These are phyloP conservation scores for Trichocladium uniseriatum DNA, from an alignment of 495 filamentous ascomycete genomes.

Conservation along the genomic window DNA sequence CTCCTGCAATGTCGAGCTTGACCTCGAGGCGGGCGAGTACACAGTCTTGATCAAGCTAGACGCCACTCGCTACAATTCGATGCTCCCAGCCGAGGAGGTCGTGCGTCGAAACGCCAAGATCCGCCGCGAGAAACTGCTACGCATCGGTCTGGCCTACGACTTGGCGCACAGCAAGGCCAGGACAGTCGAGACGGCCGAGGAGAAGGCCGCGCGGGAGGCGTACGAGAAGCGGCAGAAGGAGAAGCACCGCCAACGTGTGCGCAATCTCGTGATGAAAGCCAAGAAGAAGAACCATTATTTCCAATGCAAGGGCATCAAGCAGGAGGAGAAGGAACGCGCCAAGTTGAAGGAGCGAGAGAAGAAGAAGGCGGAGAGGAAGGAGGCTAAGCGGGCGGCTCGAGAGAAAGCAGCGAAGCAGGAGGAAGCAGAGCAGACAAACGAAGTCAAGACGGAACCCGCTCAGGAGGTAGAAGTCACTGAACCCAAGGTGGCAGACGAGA, in stretches of 20 bases:
- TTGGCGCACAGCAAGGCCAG: constrained; percentile 72
- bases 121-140: constrained; percentile 71
- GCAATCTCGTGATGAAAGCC: constrained; percentile 21
- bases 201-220: constrained; percentile 44
- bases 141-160: constrained; percentile 75
- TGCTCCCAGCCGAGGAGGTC: constrained; percentile 55
- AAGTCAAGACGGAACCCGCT: neutral
- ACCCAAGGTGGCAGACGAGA: neutral
- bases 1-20: constrained; percentile 71
- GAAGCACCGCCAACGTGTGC: constrained; percentile 41
- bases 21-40: constrained; percentile 76
- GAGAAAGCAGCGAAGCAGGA: constrained; percentile 8
- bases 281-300: constrained; percentile 14
- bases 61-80: constrained; percentile 46
- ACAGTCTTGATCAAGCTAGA: constrained; percentile 70
- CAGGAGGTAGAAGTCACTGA: neutral
- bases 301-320: neutral
- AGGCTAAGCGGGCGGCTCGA: constrained; percentile 19
- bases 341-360: constrained; percentile 6
- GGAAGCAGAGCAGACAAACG: neutral
- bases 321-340: neutral
- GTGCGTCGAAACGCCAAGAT: constrained; percentile 52
- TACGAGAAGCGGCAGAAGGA: constrained; percentile 33
- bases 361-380: constrained; percentile 7
- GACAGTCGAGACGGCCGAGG: constrained; percentile 53